Percentiles rank a stretch among this genome's conserved stretches.
phyloP scores from a whole-genome alignment of 2,329 filamentous ascomycete genomes.

The Monosporascus sp. region DNA sequence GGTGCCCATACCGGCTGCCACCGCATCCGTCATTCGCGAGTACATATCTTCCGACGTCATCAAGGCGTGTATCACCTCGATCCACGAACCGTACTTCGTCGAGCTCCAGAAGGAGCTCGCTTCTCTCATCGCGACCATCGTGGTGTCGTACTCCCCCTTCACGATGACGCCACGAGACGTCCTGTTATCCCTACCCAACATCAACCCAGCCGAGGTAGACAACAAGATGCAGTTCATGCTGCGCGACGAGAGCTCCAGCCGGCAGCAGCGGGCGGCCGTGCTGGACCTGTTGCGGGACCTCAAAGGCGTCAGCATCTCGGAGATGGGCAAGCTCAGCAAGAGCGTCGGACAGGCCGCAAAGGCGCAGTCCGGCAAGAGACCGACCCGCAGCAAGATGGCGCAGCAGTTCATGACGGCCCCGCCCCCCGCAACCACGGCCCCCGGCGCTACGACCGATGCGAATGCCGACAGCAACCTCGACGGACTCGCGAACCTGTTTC shows the following conservation, averaged over 20 bases:
- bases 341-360: constrained; percentile 33
- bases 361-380: constrained; percentile 32
- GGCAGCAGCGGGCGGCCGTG: constrained; percentile 75
- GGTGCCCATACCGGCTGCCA: constrained; percentile 45
- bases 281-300: constrained; percentile 81
- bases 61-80: constrained; percentile 80
- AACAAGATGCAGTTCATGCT: constrained; percentile 56
- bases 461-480: background rate
- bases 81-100: constrained; percentile 95
- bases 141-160: constrained; percentile 66
- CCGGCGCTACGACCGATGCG: background rate
- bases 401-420: constrained; percentile 60
- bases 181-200: constrained; percentile 73
- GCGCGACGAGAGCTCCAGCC: constrained; percentile 54
- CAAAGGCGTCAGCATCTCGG: constrained; percentile 85
- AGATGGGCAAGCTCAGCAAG: constrained; percentile 78
- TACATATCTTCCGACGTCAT: constrained; percentile 88
- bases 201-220: constrained; percentile 64
- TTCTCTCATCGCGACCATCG: constrained; percentile 77
- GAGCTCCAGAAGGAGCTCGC: constrained; percentile 92
- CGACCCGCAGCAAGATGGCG: constrained; percentile 53
- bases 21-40: constrained; percentile 68
- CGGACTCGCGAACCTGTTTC: background rate
- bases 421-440: constrained; percentile 21
- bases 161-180: constrained; percentile 69